phyloP scores from a whole-genome alignment of 2,329 filamentous ascomycete species.

The Ophiosphaerella korrae region DNA sequence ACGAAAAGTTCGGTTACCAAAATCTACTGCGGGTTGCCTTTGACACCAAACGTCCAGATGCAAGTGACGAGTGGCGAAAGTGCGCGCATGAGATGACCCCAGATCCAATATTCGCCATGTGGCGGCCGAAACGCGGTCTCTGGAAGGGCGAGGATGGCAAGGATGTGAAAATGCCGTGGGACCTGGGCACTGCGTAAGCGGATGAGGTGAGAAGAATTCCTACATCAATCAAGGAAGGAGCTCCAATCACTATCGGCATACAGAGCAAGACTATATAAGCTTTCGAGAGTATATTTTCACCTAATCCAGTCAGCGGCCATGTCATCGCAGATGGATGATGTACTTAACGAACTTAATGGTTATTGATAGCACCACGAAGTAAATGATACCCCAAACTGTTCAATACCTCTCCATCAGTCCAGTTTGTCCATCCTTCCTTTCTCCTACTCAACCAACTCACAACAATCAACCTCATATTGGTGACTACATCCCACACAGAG shows the following conservation, averaged over 20 bases:
- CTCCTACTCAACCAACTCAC: slow-evolving; percentile 6
- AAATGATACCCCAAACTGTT: slow-evolving; percentile 2
- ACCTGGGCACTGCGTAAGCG: slow-evolving; percentile 11
- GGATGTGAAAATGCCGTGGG: slow-evolving; percentile 31
- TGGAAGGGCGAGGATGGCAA: slow-evolving; percentile 17
- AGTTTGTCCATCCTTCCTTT: neutral
- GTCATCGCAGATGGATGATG: neutral
- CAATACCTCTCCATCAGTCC: neutral
- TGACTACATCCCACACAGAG: slow-evolving; percentile 19
- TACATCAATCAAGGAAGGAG: too few species aligned
- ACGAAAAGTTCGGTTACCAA: slow-evolving; percentile 40
- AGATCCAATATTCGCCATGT: slow-evolving; percentile 37
- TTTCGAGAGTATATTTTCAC: too few species aligned
- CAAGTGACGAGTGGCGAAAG: slow-evolving; percentile 40
- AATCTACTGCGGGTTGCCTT: slow-evolving; percentile 37
- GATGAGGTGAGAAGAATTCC: neutral
- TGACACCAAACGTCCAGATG: slow-evolving; percentile 28
- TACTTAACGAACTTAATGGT: neutral
- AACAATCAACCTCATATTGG: slow-evolving; percentile 13
- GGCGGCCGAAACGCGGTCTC: slow-evolving; percentile 34
- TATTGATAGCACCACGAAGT: neutral
- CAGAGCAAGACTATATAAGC: too few species aligned
- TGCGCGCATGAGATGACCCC: slow-evolving; percentile 42
- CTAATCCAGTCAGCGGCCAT: neutral
- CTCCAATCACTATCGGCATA: too few species aligned